Percentiles rank a stretch among this genome's conserved stretches.
Evolutionary conservation across 2,329 filamentous ascomycete species (phyloP).

Genomic region (Ophiostoma australiae): DNA sequence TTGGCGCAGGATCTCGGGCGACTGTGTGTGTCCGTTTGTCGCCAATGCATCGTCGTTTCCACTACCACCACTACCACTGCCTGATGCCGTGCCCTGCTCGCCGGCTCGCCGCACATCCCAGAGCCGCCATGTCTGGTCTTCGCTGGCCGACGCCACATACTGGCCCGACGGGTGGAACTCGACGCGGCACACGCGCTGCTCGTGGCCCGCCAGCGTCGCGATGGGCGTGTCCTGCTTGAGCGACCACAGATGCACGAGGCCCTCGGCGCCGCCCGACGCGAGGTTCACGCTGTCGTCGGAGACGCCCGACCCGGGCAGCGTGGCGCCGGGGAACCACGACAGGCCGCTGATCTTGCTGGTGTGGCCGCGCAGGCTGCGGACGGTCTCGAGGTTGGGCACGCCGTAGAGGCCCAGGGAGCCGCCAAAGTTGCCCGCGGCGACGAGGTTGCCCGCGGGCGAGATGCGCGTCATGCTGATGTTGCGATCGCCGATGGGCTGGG

Average conservation of each 20-base stretch:
- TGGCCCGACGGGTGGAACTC: slow-evolving; percentile 91
- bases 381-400: slow-evolving; percentile 76
- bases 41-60: neutral
- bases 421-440: slow-evolving; percentile 90
- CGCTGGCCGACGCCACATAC: slow-evolving; percentile 88
- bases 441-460: slow-evolving; percentile 73
- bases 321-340: slow-evolving; percentile 82
- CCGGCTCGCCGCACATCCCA: slow-evolving; percentile 88
- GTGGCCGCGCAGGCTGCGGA: slow-evolving; percentile 72
- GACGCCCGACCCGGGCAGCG: slow-evolving; percentile 63
- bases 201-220: slow-evolving; percentile 76
- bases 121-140: slow-evolving; percentile 92
- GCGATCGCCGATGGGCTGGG: slow-evolving; percentile 85
- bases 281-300: slow-evolving; percentile 74
- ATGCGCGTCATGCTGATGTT: slow-evolving; percentile 90
- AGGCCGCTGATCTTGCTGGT: slow-evolving; percentile 85
- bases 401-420: slow-evolving; percentile 82
- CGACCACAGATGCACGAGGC: slow-evolving; percentile 84
- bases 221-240: slow-evolving; percentile 80
- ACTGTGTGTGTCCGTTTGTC: neutral
- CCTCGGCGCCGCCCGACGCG: slow-evolving; percentile 85
- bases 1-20: slow-evolving; percentile 62
- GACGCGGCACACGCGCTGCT: slow-evolving; percentile 79
- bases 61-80: too few relatives aligned
- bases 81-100: slow-evolving; percentile 42